These are phyloP conservation scores for Fonsecaea monophora DNA, from an alignment of 2,329 filamentous ascomycete species.

Conservation along the genomic window DNA sequence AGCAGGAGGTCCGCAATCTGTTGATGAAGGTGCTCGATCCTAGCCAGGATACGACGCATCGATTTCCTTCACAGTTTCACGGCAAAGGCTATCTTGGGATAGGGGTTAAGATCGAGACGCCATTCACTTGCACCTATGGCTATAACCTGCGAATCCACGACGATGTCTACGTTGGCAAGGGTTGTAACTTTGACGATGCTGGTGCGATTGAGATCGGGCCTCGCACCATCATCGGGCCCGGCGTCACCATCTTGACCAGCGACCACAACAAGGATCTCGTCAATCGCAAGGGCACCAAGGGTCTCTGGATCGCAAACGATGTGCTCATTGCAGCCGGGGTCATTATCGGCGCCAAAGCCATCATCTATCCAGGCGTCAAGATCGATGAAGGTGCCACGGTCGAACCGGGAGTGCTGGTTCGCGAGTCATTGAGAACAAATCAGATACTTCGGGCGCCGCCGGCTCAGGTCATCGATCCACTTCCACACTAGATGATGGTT, in stretches of 20 bases:
- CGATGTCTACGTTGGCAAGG: conserved; percentile 80
- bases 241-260: conserved; percentile 83
- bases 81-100: conserved; percentile 68
- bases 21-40: conserved; percentile 70
- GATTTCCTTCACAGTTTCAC: conserved; percentile 57
- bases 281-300: conserved; percentile 74
- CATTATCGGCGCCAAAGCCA: conserved; percentile 68
- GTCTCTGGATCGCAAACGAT: conserved; percentile 71
- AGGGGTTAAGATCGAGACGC: conserved; percentile 79
- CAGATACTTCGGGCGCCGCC: conserved; percentile 46
- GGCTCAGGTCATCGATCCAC: conserved; percentile 8
- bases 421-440: conserved; percentile 51
- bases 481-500: conserved; percentile 4
- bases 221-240: conserved; percentile 72
- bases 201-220: conserved; percentile 81
- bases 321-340: conserved; percentile 79
- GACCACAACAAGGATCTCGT: conserved; percentile 75
- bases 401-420: conserved; percentile 54
- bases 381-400: conserved; percentile 53
- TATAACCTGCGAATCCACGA: conserved; percentile 92
- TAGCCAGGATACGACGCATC: conserved; percentile 76
- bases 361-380: conserved; percentile 59
- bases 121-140: conserved; percentile 92
- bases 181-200: conserved; percentile 87
- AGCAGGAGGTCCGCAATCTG: conserved; percentile 40